Base-by-base conservation (phyloP, 2,329 filamentous ascomycete species). In the Rasamsonia emersonii region DNA sequence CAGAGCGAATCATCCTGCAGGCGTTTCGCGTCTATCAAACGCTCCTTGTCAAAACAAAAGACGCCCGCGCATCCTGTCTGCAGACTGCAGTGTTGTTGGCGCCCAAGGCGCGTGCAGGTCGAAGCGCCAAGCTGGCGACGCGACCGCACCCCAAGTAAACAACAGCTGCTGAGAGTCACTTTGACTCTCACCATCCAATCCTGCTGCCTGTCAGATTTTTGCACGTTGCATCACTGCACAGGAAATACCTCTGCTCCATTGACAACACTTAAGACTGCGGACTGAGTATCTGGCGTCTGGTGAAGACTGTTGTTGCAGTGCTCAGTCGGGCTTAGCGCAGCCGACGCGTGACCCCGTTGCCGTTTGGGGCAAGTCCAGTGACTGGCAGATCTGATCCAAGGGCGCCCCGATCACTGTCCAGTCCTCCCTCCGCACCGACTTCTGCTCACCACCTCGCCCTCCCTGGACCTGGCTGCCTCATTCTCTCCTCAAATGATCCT, bases 301-400 rank as follows among this genome's bases (percentile, higher is more conserved):
- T n/a, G n/a, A n/a, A n/a, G n/a, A n/a, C 27, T 5, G 27, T 16
- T 18, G 13, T 29, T 13, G 27, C 14, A 18, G 27, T 23, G 28
- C 42, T 44, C n/a, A 39, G 44, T 47, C 17, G 17, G 53, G 54
- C 18, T 44, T 58, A 59, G 55, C 48, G 54, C 38, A 35, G 18
- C 53, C 49, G 54, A 57, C 54, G 54, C 55, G 55, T 59, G 55
- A 59, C 54, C 42, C 38, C 42, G n/a, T n/a, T n/a, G n/a, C n/a
- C n/a, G n/a, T n/a, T n/a, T n/a, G n/a, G n/a, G n/a, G n/a, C n/a
- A n/a, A n/a, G n/a, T n/a, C n/a, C n/a, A n/a, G n/a, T n/a, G n/a
- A n/a, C n/a, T n/a, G n/a, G n/a, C n/a, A n/a, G n/a, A n/a, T n/a
- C n/a, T 23, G 20, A 23, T 9, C 9, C 8, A 23, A 23, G 20